Evolutionary conservation across 2,329 filamentous ascomycete genomes (phyloP).

Genomic region (Xenoacremonium recifei): DNA sequence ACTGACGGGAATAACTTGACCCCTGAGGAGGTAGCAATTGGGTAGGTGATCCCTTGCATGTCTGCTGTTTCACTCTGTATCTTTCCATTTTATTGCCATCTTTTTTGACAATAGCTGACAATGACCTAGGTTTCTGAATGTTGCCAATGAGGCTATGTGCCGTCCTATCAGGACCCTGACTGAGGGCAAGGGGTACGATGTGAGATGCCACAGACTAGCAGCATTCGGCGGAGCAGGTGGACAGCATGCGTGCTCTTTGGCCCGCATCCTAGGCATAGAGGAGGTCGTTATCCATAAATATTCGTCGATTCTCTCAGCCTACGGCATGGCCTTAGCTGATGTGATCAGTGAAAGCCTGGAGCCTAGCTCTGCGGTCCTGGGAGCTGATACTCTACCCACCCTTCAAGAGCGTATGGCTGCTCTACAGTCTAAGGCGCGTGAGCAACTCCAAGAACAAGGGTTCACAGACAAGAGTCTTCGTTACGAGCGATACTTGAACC

Average conservation of each 20-base stretch:
- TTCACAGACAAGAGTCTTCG: constrained; percentile 36
- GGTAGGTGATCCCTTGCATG: neutral
- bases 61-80: too few species aligned
- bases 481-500: constrained; percentile 42
- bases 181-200: constrained; percentile 27
- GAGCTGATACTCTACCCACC: constrained; percentile 11
- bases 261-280: constrained; percentile 40
- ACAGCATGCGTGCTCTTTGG: constrained; percentile 44
- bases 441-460: constrained; percentile 29
- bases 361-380: constrained; percentile 31
- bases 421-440: constrained; percentile 19
- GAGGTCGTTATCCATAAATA: constrained; percentile 43
- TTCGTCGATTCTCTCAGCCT: constrained; percentile 45
- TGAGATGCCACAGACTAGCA: constrained; percentile 22
- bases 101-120: too few species aligned
- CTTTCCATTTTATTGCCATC: neutral
- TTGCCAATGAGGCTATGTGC: constrained; percentile 74
- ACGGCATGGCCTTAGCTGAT: constrained; percentile 45
- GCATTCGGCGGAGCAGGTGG: constrained; percentile 38
- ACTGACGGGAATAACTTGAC: too few species aligned
- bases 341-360: constrained; percentile 41
- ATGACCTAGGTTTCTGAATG: constrained; percentile 72
- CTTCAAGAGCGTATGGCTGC: constrained; percentile 21
- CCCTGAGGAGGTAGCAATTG: constrained; percentile 72
- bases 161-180: constrained; percentile 55